Conservation (phyloP, 805 yeast genomes). For the Millerago galiae region DNA sequence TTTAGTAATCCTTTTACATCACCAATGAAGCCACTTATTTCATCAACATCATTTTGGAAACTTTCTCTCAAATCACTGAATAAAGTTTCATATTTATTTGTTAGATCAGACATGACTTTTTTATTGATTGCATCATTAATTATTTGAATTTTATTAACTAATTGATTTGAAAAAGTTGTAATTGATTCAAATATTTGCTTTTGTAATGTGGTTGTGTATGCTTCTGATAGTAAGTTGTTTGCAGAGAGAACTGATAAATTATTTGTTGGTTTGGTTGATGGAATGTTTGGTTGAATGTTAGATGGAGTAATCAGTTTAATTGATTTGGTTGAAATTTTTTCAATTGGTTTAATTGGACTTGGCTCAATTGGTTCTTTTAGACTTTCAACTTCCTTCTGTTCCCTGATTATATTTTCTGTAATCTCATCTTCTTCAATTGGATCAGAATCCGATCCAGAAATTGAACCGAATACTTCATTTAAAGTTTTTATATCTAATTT, state of each 20-base stretch:
- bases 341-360: not conserved
- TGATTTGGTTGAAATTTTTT: not conserved
- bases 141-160: constrained; percentile 28
- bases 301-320: too few species aligned
- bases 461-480: not conserved
- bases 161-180: constrained; percentile 27
- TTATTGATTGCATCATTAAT: constrained; percentile 32
- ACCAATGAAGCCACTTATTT: constrained; percentile 28
- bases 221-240: constrained; percentile 16
- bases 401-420: not conserved
- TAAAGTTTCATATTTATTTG: constrained; percentile 28
- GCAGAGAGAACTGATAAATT: not conserved
- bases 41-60: constrained; percentile 32
- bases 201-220: constrained; percentile 31
- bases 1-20: constrained; percentile 30
- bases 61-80: constrained; percentile 27
- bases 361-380: not conserved
- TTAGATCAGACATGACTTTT: constrained; percentile 28
- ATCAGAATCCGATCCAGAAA: constrained; percentile 14
- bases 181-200: constrained; percentile 31
- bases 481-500: not conserved
- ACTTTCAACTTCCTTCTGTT: not conserved
- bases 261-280: not conserved
- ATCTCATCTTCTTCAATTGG: constrained; percentile 9
- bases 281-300: not conserved